Evolutionary conservation across 129 eudicot species (phyloP), one percentile per base, ranked within the genome.

Genomic region (Ambrosia artemisiifolia): DNA sequence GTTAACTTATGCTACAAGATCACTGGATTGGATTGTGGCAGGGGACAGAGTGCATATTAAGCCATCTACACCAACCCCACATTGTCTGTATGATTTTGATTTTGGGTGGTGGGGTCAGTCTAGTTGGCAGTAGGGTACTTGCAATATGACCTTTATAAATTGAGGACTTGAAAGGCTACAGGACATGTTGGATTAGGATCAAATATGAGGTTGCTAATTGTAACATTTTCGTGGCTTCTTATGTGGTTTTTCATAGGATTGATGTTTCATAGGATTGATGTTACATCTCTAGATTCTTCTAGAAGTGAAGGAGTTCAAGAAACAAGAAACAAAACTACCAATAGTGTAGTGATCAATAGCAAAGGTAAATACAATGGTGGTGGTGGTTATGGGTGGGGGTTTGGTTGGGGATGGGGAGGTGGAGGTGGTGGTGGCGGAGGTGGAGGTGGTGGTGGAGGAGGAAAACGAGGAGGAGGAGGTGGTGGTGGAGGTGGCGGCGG

Each of bases 371-470:
- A 69, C 34, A 63, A 35, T 67, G 80, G 76, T 24, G 65, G 80
- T 53, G 84, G 84, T 50, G 77, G 77, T 20, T 77, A 75, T 49
- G 84, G 77, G 69, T 80, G 84, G 84, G 79, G 75, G 53, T 75
- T 70, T 44, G 75, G 79, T 64, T 75, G 84, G 84, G 80, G 79
- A 30, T 75, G 80, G 75, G 84, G 80, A 0, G 65, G 78, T n/a
- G 74, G 82, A 2, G 77, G 78, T 3, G 76, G 75, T 0, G 81
- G 79, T 0, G 79, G 78, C 1, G 33, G 71, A 0, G 70, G 72
- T 0, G 72, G 77, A 0, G 71, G 74, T 13, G 69, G 69, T 0
- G 76, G 75, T 0, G 81, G 81, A 0, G 44, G 64, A 0, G 78
- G 75, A 0, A 53, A 72, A 0, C 73, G 82, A 0, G 82, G 82